A percentile compares a stretch with the other conserved stretches of the same genome.
phyloP scores from a whole-genome alignment of 1,284 basidiomycete genomes.

The Boletus sp. region DNA sequence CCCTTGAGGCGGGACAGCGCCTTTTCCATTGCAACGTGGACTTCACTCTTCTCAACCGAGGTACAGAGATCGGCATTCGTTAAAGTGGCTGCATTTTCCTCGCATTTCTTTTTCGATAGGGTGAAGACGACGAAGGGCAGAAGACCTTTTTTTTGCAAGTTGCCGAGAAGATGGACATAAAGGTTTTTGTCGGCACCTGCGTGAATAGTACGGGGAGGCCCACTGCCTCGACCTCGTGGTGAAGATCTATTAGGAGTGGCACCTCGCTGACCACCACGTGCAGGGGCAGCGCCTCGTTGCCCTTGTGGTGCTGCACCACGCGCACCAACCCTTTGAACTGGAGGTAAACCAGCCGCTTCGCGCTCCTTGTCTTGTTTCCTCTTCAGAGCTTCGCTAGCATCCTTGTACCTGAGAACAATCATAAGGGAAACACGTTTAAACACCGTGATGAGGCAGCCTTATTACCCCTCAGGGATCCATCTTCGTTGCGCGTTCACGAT shows the following conservation, averaged over 20 bases:
- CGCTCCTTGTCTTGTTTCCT: slow-evolving; percentile 98
- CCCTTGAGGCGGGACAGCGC: slow-evolving; percentile 90
- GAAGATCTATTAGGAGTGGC: slow-evolving; percentile 37
- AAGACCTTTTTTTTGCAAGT: slow-evolving; percentile 81
- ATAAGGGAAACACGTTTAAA: slow-evolving; percentile 6
- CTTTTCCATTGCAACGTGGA: slow-evolving; percentile 92
- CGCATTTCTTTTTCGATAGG: slow-evolving; percentile 94
- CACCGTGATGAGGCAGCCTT: slow-evolving; percentile 14
- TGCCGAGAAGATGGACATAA: slow-evolving; percentile 89
- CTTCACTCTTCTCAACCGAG: slow-evolving; percentile 91
- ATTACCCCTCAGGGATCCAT: slow-evolving; percentile 75
- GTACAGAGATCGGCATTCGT: slow-evolving; percentile 87
- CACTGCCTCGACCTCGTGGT: slow-evolving; percentile 46
- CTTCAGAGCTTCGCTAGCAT: slow-evolving; percentile 82
- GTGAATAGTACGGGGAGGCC: slow-evolving; percentile 59
- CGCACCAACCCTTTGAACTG: slow-evolving; percentile 76
- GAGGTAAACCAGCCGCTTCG: slow-evolving; percentile 86
- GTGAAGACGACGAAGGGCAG: slow-evolving; percentile 97
- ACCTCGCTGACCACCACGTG: slow-evolving; percentile 53
- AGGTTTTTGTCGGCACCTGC: slow-evolving; percentile 79
- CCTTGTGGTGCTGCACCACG: slow-evolving; percentile 69
- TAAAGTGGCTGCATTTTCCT: slow-evolving; percentile 91
- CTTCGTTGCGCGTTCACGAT: slow-evolving; percentile 84
- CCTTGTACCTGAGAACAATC: slow-evolving; percentile 64
- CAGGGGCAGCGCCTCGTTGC: slow-evolving; percentile 39